Evolutionary conservation across 2,329 filamentous ascomycete species (phyloP).

Genomic region (Fusarium proliferatum): DNA sequence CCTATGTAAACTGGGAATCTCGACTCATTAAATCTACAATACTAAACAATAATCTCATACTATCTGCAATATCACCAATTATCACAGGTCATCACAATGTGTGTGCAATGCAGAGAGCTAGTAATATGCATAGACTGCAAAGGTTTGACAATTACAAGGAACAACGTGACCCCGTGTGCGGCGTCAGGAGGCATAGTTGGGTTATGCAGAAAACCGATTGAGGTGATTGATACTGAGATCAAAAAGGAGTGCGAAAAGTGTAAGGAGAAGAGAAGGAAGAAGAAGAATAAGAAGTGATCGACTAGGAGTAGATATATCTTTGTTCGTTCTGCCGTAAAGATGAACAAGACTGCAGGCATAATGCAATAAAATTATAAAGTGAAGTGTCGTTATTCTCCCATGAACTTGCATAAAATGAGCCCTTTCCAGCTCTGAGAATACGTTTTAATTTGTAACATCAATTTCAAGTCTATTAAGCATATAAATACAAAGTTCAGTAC

Average conservation of each 20-base stretch:
- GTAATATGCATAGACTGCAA: neutral
- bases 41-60: too few species aligned
- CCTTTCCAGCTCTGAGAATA: rapidly evolving
- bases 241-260: neutral
- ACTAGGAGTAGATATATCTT: too few species aligned
- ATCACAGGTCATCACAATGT: neutral
- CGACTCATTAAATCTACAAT: rapidly evolving
- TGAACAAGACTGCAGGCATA: too few species aligned
- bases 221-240: neutral
- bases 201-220: neutral
- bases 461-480: neutral
- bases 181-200: neutral
- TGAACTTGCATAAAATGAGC: rapidly evolving
- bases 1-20: neutral
- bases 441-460: rapidly evolving
- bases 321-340: too few species aligned
- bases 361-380: neutral
- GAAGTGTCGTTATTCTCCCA: too few species aligned
- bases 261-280: neutral
- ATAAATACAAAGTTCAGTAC: rapidly evolving
- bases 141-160: neutral
- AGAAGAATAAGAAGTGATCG: neutral
- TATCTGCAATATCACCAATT: too few species aligned
- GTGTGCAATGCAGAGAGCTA: neutral
- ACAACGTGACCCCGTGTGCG: neutral